Evolutionary conservation across 768 basidiomycete species (phyloP).

Genomic region (Boletus subparvulus): DNA sequence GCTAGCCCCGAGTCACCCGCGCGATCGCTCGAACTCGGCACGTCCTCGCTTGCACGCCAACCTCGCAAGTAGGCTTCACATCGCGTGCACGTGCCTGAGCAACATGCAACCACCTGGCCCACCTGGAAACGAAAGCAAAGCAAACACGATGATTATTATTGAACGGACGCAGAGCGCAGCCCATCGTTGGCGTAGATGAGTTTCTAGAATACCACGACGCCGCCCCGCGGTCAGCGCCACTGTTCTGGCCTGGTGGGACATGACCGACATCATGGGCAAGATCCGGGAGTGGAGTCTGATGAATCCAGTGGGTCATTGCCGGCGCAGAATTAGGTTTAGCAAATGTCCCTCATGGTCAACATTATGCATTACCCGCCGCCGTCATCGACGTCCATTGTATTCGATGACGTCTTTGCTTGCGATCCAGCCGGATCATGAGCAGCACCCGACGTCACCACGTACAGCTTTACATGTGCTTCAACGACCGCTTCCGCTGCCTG

Average conservation of each 20-base stretch:
- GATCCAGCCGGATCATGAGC: background rate
- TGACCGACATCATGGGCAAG: background rate
- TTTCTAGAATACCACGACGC: conserved; percentile 4
- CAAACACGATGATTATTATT: conserved; percentile 1
- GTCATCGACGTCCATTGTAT: conserved; percentile 8
- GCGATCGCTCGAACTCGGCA: background rate
- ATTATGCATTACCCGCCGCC: conserved; percentile 3
- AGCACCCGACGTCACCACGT: conserved; percentile 19
- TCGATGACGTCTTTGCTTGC: background rate
- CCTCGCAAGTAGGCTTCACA: background rate
- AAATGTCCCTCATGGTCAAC: background rate
- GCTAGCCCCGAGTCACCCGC: background rate
- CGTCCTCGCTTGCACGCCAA: background rate
- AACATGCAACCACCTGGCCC: background rate
- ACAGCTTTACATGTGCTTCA: conserved; percentile 38
- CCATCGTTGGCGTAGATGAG: background rate
- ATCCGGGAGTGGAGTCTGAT: conserved; percentile 7
- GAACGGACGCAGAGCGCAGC: background rate
- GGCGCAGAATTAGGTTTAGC: background rate
- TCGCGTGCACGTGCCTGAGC: conserved; percentile 5
- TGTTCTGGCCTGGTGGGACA: background rate
- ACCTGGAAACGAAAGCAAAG: background rate
- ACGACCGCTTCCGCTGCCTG: conserved; percentile 33
- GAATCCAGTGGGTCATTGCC: background rate
- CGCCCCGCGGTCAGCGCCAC: conserved; percentile 1